Evolutionary conservation across 2,329 filamentous ascomycete genomes (phyloP).

Genomic region (Mycocentrospora acerina): DNA sequence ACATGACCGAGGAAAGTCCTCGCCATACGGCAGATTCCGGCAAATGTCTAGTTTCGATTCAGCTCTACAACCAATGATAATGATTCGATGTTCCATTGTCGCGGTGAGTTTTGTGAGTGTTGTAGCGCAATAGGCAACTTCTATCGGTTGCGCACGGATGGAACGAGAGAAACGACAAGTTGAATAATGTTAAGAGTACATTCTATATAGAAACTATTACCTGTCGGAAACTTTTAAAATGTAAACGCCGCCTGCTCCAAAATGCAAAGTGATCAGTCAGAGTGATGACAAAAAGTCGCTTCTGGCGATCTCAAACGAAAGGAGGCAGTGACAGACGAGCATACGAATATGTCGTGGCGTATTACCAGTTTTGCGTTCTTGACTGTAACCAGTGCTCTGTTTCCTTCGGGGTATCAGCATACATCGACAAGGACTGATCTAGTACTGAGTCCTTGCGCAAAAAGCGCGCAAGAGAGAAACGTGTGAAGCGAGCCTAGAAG

Average conservation of each 20-base stretch:
- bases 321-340: constrained; percentile 35
- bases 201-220: constrained; percentile 31
- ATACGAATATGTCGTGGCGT: constrained; percentile 11
- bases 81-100: too few species aligned
- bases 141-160: too few species aligned
- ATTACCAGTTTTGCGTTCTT: constrained; percentile 8
- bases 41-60: too few species aligned
- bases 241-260: constrained; percentile 25
- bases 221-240: constrained; percentile 27
- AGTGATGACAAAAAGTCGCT: constrained; percentile 4
- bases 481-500: constrained; percentile 14
- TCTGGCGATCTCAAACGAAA: constrained; percentile 10
- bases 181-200: too few species aligned
- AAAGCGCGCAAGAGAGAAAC: constrained; percentile 6
- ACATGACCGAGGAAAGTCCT: too few species aligned
- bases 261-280: constrained; percentile 20
- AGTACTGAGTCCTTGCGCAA: constrained; percentile 8
- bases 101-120: too few species aligned
- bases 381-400: constrained; percentile 20
- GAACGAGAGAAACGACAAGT: too few species aligned
- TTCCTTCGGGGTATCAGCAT: constrained; percentile 35
- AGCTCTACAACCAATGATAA: too few species aligned
- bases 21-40: too few species aligned
- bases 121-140: too few species aligned
- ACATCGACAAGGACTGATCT: constrained; percentile 19